phyloP scores from a whole-genome alignment of 2,329 filamentous ascomycete genomes.

The Colletotrichum sp. region DNA sequence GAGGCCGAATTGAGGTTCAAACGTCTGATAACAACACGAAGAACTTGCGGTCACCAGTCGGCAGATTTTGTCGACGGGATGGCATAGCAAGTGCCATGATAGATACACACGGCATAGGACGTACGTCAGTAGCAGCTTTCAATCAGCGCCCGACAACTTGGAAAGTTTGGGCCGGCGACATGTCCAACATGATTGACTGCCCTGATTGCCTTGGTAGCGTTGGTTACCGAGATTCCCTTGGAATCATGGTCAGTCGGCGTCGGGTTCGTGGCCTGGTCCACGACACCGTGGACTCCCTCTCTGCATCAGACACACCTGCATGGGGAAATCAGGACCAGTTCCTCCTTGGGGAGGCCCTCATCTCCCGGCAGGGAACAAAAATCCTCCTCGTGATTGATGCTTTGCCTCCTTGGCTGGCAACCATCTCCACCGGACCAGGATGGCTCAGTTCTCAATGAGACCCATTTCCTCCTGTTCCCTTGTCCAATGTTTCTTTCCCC shows the following conservation, averaged over 20 bases:
- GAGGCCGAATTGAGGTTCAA: not conserved
- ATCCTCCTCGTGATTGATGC: conserved; percentile 15
- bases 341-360: conserved; percentile 5
- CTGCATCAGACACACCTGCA: not conserved
- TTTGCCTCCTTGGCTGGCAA: conserved; percentile 15
- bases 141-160: not conserved
- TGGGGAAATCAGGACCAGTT: not conserved
- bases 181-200: not conserved
- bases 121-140: not conserved
- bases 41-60: not conserved
- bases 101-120: not conserved
- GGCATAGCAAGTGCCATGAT: not conserved
- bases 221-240: not conserved
- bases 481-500: conserved; percentile 22
- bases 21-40: conserved; percentile 7
- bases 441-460: not conserved
- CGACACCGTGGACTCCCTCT: not conserved
- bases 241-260: not conserved
- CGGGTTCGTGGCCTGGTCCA: not conserved
- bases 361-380: conserved; percentile 14
- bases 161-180: not conserved
- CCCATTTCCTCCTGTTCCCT: conserved; percentile 12
- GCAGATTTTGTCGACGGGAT: not conserved
- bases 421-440: conserved; percentile 15
- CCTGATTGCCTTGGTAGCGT: not conserved